Percentiles rank a stretch among this genome's conserved stretches.
Evolutionary conservation across 1,284 basidiomycete genomes (phyloP).

Genomic region (Kwoniella shivajii): DNA sequence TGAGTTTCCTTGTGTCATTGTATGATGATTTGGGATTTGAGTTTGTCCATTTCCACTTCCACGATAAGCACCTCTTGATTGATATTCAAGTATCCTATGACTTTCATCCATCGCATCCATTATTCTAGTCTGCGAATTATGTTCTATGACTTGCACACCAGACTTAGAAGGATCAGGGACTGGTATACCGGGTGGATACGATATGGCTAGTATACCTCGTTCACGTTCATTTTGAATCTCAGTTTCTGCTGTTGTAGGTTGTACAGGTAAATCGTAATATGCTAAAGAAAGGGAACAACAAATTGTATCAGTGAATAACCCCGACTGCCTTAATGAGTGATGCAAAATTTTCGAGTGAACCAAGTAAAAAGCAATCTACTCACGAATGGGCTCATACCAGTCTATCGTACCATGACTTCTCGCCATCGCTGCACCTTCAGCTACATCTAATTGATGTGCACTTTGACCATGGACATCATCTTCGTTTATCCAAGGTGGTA

Average conservation of each 20-base stretch:
- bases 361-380: constrained; percentile 5
- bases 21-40: not conserved
- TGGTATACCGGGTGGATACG: constrained; percentile 23
- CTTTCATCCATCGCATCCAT: constrained; percentile 5
- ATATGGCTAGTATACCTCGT: constrained; percentile 30
- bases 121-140: not conserved
- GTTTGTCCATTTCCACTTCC: not conserved
- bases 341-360: not conserved
- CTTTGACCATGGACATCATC: constrained; percentile 31
- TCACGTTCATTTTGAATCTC: constrained; percentile 38
- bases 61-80: constrained; percentile 1
- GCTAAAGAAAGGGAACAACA: not conserved
- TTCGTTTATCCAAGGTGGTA: constrained; percentile 26
- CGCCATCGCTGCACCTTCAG: constrained; percentile 40
- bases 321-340: constrained; percentile 19
- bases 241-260: constrained; percentile 19
- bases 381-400: constrained; percentile 41
- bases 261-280: constrained; percentile 2
- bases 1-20: not conserved
- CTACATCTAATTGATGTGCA: constrained; percentile 31
- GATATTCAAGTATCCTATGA: constrained; percentile 1
- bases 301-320: constrained; percentile 20
- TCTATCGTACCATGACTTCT: constrained; percentile 24
- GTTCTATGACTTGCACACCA: constrained; percentile 21
- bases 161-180: constrained; percentile 25